Percentiles rank a stretch among this genome's conserved stretches.
Evolutionary conservation across 2,329 filamentous ascomycete genomes (phyloP).

Genomic region (Xylariaceae sp.): DNA sequence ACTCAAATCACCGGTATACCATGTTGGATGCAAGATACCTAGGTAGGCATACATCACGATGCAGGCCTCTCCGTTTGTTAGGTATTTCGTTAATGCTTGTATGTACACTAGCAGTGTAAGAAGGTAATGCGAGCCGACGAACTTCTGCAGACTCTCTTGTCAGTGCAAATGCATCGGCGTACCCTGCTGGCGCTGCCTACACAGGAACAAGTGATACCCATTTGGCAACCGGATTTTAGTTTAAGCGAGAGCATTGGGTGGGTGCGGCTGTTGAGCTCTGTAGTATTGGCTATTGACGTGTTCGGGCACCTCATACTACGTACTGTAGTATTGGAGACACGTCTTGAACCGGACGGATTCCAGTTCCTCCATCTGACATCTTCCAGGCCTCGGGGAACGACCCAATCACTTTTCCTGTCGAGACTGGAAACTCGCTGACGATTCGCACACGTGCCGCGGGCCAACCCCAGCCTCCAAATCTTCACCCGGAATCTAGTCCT

Average conservation of each 20-base stretch:
- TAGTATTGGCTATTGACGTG: too few relatives aligned
- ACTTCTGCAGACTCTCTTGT: too few relatives aligned
- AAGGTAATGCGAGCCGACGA: too few relatives aligned
- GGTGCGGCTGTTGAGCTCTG: neutral
- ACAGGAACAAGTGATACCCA: neutral
- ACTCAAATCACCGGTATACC: too few relatives aligned
- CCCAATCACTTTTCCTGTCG: neutral
- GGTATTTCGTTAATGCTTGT: too few relatives aligned
- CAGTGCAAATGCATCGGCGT: too few relatives aligned
- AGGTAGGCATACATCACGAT: too few relatives aligned
- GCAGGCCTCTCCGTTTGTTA: too few relatives aligned
- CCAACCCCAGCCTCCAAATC: neutral
- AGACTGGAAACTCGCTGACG: neutral
- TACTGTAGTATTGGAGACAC: neutral
- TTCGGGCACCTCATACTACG: neutral
- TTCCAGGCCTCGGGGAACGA: neutral
- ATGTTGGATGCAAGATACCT: too few relatives aligned
- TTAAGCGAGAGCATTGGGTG: neutral
- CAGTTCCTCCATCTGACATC: neutral
- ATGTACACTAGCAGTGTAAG: too few relatives aligned
- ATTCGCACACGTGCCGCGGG: neutral
- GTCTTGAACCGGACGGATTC: neutral
- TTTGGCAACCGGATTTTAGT: neutral
- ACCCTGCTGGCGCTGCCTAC: neutral
- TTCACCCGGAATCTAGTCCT: neutral